Percentiles rank a stretch among this genome's conserved stretches.
Evolutionary conservation across 2,329 filamentous ascomycete species (phyloP).

Genomic region (Pseudofabraea citricarpa): DNA sequence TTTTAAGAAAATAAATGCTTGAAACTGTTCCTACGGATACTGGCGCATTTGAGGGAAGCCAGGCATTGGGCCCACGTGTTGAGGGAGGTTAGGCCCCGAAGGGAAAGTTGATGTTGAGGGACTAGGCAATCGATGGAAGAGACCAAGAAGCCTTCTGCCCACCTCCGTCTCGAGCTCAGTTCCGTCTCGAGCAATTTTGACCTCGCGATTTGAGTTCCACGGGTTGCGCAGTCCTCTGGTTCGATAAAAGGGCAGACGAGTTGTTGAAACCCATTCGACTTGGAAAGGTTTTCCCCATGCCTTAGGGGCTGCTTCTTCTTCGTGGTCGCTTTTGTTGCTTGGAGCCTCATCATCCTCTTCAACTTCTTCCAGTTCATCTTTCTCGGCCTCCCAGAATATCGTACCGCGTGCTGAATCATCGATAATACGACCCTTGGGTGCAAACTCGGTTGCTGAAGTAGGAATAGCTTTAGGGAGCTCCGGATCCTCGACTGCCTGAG

Average conservation of each 20-base stretch:
- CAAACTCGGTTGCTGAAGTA: conserved; percentile 71
- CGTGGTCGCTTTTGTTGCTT: conserved; percentile 34
- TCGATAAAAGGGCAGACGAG: conserved; percentile 79
- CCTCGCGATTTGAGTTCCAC: conserved; percentile 92
- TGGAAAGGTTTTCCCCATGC: conserved; percentile 89
- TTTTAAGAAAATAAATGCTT: too few relatives aligned
- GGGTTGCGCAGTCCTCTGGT: conserved; percentile 84
- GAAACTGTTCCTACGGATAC: conserved; percentile 6
- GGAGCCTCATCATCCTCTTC: conserved; percentile 38
- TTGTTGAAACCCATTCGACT: conserved; percentile 84
- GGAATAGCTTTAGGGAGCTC: conserved; percentile 76
- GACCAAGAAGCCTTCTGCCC: conserved; percentile 68
- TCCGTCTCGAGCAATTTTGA: conserved; percentile 93
- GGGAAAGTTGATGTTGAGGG: conserved; percentile 17
- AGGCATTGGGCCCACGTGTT: conserved; percentile 12
- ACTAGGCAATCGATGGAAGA: conserved; percentile 61
- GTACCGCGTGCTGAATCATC: conserved; percentile 91
- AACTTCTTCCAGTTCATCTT: conserved; percentile 44
- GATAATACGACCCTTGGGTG: conserved; percentile 81
- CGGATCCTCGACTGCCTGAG: conserved; percentile 50
- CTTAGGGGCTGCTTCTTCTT: conserved; percentile 31
- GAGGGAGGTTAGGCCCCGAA: conserved; percentile 9
- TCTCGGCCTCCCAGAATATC: conserved; percentile 90
- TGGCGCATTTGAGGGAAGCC: conserved; percentile 14
- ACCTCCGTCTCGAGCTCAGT: conserved; percentile 86